A percentile compares a stretch with the other conserved stretches of the same genome.
phyloP scores from a whole-genome alignment of 176 grass and related monocot species.

The sorghum (Sorghum bicolor) region DNA sequence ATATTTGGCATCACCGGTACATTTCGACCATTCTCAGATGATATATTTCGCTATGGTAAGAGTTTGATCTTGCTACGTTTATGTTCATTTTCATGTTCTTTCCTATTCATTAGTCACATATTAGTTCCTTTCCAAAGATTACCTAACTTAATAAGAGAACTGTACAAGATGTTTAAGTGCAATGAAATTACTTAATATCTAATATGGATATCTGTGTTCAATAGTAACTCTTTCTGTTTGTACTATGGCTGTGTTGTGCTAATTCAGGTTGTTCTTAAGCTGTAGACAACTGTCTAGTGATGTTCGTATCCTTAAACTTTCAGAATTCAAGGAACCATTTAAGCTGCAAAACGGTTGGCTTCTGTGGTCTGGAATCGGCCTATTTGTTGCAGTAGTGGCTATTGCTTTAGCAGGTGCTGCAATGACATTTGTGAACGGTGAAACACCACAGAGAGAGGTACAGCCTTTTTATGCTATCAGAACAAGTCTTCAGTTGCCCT shows the following conservation, averaged over 20 bases:
- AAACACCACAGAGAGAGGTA: constrained; percentile 79
- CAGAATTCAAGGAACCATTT: constrained; percentile 84
- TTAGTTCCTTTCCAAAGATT: constrained; percentile 1
- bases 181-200: background rate
- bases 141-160: background rate
- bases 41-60: constrained; percentile 78
- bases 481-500: background rate
- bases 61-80: constrained; percentile 19
- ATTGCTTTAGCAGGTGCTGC: constrained; percentile 68
- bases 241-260: background rate
- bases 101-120: background rate
- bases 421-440: constrained; percentile 64
- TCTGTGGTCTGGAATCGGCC: constrained; percentile 72
- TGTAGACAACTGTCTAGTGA: background rate
- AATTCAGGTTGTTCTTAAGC: background rate
- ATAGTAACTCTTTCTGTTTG: background rate
- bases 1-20: constrained; percentile 87
- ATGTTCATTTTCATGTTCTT: background rate
- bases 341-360: constrained; percentile 84
- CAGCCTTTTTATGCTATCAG: constrained; percentile 3
- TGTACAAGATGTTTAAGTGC: background rate
- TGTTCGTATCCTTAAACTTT: constrained; percentile 16
- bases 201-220: background rate
- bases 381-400: constrained; percentile 59
- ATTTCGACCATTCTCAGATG: constrained; percentile 78